Evolutionary conservation across 1,284 basidiomycete species (phyloP).

Genomic region (Ganoderma lucidum): DNA sequence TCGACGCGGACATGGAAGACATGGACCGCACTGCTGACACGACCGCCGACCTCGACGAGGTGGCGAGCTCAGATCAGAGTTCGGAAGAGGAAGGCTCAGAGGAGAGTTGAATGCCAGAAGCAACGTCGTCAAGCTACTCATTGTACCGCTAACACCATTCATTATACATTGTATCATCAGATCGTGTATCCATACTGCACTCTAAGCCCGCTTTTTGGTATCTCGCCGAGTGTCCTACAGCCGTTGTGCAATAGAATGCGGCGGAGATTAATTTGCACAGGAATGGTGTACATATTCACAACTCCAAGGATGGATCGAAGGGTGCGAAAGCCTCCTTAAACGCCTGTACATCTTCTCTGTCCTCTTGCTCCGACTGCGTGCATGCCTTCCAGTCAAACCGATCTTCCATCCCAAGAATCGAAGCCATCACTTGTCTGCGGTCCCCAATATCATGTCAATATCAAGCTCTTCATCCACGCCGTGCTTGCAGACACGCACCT

Average conservation of each 20-base stretch:
- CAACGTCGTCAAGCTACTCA: neutral
- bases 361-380: conserved; percentile 80
- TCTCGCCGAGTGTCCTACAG: neutral
- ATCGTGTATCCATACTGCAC: neutral
- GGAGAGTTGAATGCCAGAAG: neutral
- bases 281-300: neutral
- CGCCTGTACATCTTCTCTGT: conserved; percentile 78
- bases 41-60: conserved; percentile 47
- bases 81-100: conserved; percentile 28
- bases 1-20: conserved; percentile 78
- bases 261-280: neutral
- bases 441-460: conserved; percentile 5
- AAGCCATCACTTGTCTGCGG: conserved; percentile 78
- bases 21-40: conserved; percentile 63
- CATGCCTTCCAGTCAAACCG: conserved; percentile 93
- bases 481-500: conserved; percentile 60
- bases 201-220: neutral
- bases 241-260: neutral
- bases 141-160: neutral
- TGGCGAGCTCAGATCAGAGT: conserved; percentile 21
- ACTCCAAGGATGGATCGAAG: conserved; percentile 64
- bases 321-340: conserved; percentile 85
- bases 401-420: conserved; percentile 76
- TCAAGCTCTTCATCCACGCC: conserved; percentile 20
- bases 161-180: neutral